Percentiles rank a stretch among this genome's conserved stretches.
These are phyloP conservation scores for Eucalyptus sp. DNA, from an alignment of 345 rosid species.

Conservation along the genomic window DNA sequence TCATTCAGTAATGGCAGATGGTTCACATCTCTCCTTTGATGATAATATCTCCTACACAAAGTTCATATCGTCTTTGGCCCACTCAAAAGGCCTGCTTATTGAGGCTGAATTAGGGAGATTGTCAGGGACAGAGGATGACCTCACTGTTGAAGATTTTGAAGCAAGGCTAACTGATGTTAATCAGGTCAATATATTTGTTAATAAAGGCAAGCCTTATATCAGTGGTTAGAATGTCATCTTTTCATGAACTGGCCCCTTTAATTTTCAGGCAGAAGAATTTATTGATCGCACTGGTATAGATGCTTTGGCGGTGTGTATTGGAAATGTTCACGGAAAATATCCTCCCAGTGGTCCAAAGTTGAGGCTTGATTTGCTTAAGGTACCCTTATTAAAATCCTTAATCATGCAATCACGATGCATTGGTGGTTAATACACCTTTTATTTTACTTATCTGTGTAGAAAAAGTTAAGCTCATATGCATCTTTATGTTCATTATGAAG, in stretches of 20 bases:
- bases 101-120: constrained; percentile 96
- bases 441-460: not conserved
- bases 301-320: constrained; percentile 95
- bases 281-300: constrained; percentile 74
- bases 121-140: constrained; percentile 94
- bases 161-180: constrained; percentile 75
- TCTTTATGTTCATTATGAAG: not conserved
- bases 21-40: constrained; percentile 75
- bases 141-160: constrained; percentile 89
- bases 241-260: not conserved
- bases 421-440: not conserved
- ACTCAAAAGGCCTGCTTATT: constrained; percentile 54
- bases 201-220: not conserved
- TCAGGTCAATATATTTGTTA: constrained; percentile 34
- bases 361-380: constrained; percentile 82
- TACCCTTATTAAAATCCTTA: not conserved
- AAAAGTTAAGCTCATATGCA: not conserved
- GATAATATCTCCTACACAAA: constrained; percentile 76
- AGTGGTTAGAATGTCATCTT: not conserved
- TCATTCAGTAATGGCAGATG: constrained; percentile 93
- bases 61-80: constrained; percentile 52
- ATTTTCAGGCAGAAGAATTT: constrained; percentile 72
- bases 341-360: constrained; percentile 82
- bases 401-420: not conserved
- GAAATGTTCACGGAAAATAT: constrained; percentile 95